Base-by-base conservation (phyloP, 805 yeast genomes). In the Suhomyces emberorum region DNA sequence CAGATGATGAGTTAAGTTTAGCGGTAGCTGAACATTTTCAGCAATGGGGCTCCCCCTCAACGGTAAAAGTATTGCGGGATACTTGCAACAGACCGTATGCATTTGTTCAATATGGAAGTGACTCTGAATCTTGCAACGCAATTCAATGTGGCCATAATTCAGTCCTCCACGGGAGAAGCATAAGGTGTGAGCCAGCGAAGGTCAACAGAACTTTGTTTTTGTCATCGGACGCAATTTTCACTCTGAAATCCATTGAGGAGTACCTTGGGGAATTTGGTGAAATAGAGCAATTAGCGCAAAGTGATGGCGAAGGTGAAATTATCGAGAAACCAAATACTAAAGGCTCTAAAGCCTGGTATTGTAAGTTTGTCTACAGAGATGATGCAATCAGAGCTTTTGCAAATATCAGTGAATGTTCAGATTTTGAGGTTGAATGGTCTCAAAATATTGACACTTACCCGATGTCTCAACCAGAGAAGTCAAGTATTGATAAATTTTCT, bases 301-400 rank as follows among this genome's bases (percentile, higher is more conserved):
- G 75, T 15, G 64, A 66, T 29, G 58, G 52, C 16, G 48, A 52
- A 14, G 73, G 74, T 2, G 41, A 51, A 17, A 20, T 44, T 10
- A 29, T 37, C 3, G 30, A 30, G 14, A 30, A 40, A 2, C 43
- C 43, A 12, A 19, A 34, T 23, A 6, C 26, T 5, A 39, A 60
- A 45, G 39, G 54, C 43, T 51, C 62, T 29, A 63, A 59, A 33
- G 69, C 72, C 18, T 88, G 95, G 95, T 86, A 81, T 53, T 75
- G 80, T 44, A 83, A 83, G 52, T 87, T 79, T 63, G 83, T 79
- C 2, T 86, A 74, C 55, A 75, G 96, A 30, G 95, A 85, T 55
- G 95, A 88, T 57, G 95, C 96, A 9, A 84, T 86, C 30, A 72
- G 84, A 51, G 95, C 95, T 0, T 87, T 76, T 65, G 88, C 93